A percentile compares a stretch with the other conserved stretches of the same genome.
phyloP scores from a whole-genome alignment of 2,329 filamentous ascomycete genomes.

The Fusarium sp. region DNA sequence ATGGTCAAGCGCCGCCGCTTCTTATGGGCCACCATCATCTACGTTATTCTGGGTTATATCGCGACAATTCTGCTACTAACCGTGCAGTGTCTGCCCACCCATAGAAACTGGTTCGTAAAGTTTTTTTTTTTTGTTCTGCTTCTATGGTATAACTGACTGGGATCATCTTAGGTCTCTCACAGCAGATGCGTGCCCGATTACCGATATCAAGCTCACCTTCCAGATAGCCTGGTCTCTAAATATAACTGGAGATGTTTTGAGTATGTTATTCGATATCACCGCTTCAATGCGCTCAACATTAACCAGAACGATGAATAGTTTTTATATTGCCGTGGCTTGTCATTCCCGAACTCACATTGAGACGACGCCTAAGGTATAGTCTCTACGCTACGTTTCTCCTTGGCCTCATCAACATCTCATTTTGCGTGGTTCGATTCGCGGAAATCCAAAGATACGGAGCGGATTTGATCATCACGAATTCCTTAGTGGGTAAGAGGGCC shows the following conservation, averaged over 20 bases:
- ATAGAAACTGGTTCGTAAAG: constrained; percentile 20
- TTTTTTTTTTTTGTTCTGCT: rapidly evolving
- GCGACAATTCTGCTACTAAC: constrained; percentile 2
- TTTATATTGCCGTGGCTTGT: constrained; percentile 37
- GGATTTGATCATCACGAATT: constrained; percentile 7
- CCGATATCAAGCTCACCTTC: background rate
- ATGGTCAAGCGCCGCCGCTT: constrained; percentile 30
- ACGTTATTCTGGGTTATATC: background rate
- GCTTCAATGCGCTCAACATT: rapidly evolving
- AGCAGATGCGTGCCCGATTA: background rate
- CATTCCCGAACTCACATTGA: constrained; percentile 16
- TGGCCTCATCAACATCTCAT: constrained; percentile 23
- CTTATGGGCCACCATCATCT: constrained; percentile 25
- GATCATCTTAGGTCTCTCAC: constrained; percentile 1
- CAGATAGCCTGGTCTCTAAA: constrained; percentile 25
- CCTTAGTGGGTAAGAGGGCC: constrained; percentile 14
- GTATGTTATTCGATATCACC: background rate
- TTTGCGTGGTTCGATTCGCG: constrained; percentile 18
- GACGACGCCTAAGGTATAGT: constrained; percentile 6
- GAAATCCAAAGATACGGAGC: background rate
- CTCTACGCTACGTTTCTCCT: constrained; percentile 31
- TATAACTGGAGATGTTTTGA: constrained; percentile 21
- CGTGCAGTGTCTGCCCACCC: constrained; percentile 2
- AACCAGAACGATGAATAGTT: background rate
- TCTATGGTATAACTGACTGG: background rate